Evolutionary conservation across 1,284 basidiomycete genomes (phyloP).

Genomic region (Neolentinus lepideus): DNA sequence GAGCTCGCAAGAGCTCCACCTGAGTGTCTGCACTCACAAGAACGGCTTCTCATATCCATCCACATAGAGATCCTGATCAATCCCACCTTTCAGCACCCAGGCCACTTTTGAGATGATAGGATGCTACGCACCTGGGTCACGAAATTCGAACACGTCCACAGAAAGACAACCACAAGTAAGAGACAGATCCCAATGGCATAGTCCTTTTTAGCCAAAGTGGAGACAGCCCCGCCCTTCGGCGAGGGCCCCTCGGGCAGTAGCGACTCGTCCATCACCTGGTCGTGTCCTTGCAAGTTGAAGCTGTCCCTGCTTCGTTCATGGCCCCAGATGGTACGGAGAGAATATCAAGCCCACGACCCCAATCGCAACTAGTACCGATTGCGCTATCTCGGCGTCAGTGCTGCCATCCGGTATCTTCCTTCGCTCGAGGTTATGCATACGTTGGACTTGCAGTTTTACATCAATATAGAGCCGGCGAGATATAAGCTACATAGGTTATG

Average conservation of each 20-base stretch:
- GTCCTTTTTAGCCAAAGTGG: slow-evolving; percentile 27
- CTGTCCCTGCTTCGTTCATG: not conserved
- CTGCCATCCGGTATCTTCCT: too few species aligned
- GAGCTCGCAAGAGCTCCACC: not conserved
- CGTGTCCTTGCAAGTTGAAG: not conserved
- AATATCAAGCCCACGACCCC: not conserved
- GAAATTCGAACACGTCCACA: slow-evolving; percentile 81
- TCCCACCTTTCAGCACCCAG: not conserved
- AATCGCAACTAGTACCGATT: not conserved
- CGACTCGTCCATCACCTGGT: not conserved
- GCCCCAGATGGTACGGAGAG: not conserved
- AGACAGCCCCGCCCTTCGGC: not conserved
- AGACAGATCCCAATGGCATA: slow-evolving; percentile 70
- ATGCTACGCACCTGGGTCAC: slow-evolving; percentile 60
- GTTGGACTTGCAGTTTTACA: too few species aligned
- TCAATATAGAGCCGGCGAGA: too few species aligned
- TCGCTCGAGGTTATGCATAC: too few species aligned
- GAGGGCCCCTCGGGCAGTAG: not conserved
- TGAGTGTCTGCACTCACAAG: slow-evolving; percentile 40
- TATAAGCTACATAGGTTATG: too few species aligned
- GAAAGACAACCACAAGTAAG: slow-evolving; percentile 72
- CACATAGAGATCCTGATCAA: slow-evolving; percentile 53
- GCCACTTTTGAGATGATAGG: not conserved
- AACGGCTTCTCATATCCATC: slow-evolving; percentile 78
- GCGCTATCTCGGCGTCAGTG: not conserved